Conservation (phyloP, 1,284 basidiomycete species). For the Ceratobasidium sp. region DNA sequence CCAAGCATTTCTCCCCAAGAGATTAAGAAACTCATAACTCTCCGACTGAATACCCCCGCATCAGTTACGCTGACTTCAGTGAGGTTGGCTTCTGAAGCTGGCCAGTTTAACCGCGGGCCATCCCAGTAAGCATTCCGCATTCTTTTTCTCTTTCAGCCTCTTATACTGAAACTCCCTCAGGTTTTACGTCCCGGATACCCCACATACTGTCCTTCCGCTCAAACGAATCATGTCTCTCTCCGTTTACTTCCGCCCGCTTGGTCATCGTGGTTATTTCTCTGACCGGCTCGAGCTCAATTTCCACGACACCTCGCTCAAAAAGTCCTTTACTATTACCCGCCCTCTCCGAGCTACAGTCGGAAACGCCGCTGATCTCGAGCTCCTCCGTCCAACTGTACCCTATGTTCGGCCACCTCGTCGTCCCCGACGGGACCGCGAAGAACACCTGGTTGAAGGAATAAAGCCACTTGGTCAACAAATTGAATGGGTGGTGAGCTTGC, state of each 20-base stretch:
- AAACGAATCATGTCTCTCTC: conserved; percentile 30
- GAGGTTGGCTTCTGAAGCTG: conserved; percentile 43
- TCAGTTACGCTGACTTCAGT: conserved; percentile 42
- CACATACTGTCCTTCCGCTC: conserved; percentile 21
- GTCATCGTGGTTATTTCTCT: conserved; percentile 65
- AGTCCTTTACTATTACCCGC: conserved; percentile 63
- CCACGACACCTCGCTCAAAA: conserved; percentile 54
- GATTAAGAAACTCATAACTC: conserved; percentile 49
- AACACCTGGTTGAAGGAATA: conserved; percentile 64
- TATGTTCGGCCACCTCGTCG: conserved; percentile 66
- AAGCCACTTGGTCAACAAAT: conserved; percentile 62
- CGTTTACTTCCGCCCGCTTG: conserved; percentile 47
- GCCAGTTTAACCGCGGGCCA: conserved; percentile 35
- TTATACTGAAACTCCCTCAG: conserved; percentile 43
- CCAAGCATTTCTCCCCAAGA: conserved; percentile 35
- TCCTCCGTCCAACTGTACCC: conserved; percentile 65
- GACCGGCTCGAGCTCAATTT: conserved; percentile 61
- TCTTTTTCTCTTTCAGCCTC: background rate
- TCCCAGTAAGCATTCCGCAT: conserved; percentile 37
- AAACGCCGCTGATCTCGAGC: conserved; percentile 65
- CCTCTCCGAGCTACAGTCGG: conserved; percentile 62
- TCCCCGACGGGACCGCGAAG: conserved; percentile 59
- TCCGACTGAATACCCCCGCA: conserved; percentile 49
- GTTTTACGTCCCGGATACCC: conserved; percentile 41
- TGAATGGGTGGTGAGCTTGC: conserved; percentile 62